phyloP scores from a whole-genome alignment of 2,329 filamentous ascomycete species.

The Bisporella sp. region DNA sequence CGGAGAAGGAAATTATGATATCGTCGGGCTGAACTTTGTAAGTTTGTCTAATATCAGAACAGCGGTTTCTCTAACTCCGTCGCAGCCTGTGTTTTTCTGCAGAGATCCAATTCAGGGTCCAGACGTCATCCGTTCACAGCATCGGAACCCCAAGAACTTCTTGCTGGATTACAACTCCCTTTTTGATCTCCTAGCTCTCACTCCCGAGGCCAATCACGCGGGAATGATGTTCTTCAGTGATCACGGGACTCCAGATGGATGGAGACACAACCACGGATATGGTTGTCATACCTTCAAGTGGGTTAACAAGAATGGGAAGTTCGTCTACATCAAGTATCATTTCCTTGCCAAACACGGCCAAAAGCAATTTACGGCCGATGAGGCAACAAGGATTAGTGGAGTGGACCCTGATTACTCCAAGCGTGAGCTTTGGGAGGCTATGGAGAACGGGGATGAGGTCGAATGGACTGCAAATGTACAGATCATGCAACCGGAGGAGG shows the following conservation, averaged over 20 bases:
- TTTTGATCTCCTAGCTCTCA: conserved; percentile 21
- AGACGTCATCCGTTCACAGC: background rate
- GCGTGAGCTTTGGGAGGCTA: conserved; percentile 45
- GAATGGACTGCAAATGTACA: conserved; percentile 49
- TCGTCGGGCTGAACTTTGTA: background rate
- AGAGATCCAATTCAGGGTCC: background rate
- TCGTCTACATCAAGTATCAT: conserved; percentile 46
- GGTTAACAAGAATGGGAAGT: conserved; percentile 44
- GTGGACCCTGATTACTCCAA: conserved; percentile 39
- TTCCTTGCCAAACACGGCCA: conserved; percentile 44
- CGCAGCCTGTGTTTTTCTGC: background rate
- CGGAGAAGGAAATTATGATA: background rate
- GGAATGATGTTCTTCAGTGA: conserved; percentile 52
- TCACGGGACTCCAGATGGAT: conserved; percentile 46
- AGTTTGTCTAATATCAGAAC: no score
- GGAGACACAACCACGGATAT: conserved; percentile 47
- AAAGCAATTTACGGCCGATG: conserved; percentile 43
- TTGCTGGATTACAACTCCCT: conserved; percentile 38
- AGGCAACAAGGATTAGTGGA: conserved; percentile 32
- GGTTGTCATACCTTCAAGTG: conserved; percentile 48
- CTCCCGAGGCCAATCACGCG: conserved; percentile 48
- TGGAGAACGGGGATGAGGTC: conserved; percentile 42
- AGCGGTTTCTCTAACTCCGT: conserved; percentile 18
- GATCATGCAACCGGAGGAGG: conserved; percentile 27
- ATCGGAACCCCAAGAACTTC: background rate